Evolutionary conservation across 306 rosid species (phyloP).

Genomic region (Rosa persica): DNA sequence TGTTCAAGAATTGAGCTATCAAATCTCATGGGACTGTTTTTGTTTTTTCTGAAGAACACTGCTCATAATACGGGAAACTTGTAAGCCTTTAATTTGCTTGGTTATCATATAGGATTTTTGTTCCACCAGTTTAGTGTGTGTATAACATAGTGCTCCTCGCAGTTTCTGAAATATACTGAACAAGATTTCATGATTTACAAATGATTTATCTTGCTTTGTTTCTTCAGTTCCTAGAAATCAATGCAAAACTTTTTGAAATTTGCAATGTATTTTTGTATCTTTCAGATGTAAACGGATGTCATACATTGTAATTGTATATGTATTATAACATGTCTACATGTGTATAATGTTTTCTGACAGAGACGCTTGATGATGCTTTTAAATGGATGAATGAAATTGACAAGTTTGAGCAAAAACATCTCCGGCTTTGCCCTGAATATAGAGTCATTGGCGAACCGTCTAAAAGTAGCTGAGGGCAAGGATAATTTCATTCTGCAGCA

Average conservation of each 20-base stretch:
- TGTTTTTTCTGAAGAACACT: not conserved
- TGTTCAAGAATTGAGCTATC: slow-evolving; percentile 39
- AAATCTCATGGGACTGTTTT: not conserved
- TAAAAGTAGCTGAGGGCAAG: slow-evolving; percentile 75
- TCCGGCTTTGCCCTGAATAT: slow-evolving; percentile 62
- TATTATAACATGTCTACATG: not conserved
- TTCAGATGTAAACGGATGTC: not conserved
- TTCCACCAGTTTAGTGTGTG: not conserved
- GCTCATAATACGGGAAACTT: too few species aligned
- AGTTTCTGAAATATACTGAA: not conserved
- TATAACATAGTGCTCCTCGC: not conserved
- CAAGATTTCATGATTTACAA: not conserved
- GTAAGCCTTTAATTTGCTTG: not conserved
- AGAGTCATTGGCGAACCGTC: slow-evolving; percentile 83
- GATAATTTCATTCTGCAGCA: slow-evolving; percentile 76
- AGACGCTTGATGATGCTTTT: slow-evolving; percentile 73
- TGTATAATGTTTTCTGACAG: slow-evolving; percentile 29
- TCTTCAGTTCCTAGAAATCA: not conserved
- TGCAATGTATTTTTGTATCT: not conserved
- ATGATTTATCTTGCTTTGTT: not conserved
- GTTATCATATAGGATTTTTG: not conserved
- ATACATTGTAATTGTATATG: not conserved
- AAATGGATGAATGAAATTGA: slow-evolving; percentile 79
- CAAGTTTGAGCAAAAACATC: slow-evolving; percentile 78
- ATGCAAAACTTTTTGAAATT: not conserved